phyloP scores from a whole-genome alignment of 1,284 basidiomycete species.

The Cryptococcus sp. region DNA sequence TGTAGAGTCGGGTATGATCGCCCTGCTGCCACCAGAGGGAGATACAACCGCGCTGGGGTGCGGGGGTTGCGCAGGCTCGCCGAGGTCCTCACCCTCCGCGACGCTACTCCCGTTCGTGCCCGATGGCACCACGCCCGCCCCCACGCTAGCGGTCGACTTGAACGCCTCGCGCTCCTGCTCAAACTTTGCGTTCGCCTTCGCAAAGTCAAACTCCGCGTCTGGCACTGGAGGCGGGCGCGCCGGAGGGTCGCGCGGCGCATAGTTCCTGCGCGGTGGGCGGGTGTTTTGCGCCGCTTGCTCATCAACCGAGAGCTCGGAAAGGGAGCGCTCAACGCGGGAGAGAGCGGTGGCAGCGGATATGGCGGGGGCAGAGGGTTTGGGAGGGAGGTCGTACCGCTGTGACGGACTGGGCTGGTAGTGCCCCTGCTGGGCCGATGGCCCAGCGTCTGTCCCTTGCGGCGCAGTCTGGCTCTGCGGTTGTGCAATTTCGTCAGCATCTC shows the following conservation, averaged over 20 bases:
- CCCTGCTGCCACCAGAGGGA: background rate
- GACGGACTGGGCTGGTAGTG: conserved; percentile 4
- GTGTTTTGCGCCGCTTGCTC: background rate
- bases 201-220: conserved; percentile 46
- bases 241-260: conserved; percentile 11
- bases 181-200: conserved; percentile 35
- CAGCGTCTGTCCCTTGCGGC: background rate
- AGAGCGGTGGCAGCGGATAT: conserved; percentile 36
- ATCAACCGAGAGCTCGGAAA: conserved; percentile 33
- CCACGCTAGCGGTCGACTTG: conserved; percentile 13
- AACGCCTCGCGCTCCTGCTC: conserved; percentile 34
- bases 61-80: conserved; percentile 28
- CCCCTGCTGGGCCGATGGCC: conserved; percentile 7
- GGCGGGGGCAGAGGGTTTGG: conserved; percentile 30
- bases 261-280: background rate
- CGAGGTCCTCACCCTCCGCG: conserved; percentile 7
- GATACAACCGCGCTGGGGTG: conserved; percentile 29
- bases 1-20: no score
- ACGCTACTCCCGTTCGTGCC: conserved; percentile 1
- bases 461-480: background rate
- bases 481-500: background rate
- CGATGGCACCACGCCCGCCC: conserved; percentile 1
- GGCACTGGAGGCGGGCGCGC: conserved; percentile 36
- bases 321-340: conserved; percentile 41
- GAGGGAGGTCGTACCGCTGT: conserved; percentile 21